These are phyloP conservation scores for Daldinia caldariorum DNA, from an alignment of 495 filamentous ascomycete species.

Conservation along the genomic window DNA sequence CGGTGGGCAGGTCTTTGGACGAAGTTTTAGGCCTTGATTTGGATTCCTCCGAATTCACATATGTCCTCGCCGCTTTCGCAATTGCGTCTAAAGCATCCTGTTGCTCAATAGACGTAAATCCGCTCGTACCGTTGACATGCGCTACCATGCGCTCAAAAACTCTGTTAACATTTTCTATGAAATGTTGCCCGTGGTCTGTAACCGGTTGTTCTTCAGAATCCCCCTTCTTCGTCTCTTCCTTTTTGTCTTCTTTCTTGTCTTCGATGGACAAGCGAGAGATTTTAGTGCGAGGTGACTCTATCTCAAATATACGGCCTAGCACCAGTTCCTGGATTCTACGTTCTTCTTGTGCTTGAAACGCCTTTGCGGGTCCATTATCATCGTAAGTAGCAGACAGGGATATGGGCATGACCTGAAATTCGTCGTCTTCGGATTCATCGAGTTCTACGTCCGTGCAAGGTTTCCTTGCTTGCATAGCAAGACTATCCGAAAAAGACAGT, in stretches of 20 bases:
- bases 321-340: conserved; percentile 64
- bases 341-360: conserved; percentile 58
- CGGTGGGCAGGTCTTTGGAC: neutral
- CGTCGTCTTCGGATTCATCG: conserved; percentile 65
- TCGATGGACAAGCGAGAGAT: conserved; percentile 38
- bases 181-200: conserved; percentile 46
- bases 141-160: conserved; percentile 50
- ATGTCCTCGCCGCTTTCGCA: conserved; percentile 56
- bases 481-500: conserved; percentile 65
- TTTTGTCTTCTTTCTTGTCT: conserved; percentile 47
- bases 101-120: conserved; percentile 40
- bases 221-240: conserved; percentile 31
- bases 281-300: conserved; percentile 51
- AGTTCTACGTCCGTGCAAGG: conserved; percentile 57
- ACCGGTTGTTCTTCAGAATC: conserved; percentile 35
- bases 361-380: conserved; percentile 50
- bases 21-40: conserved; percentile 20
- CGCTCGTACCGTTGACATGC: conserved; percentile 45
- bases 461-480: conserved; percentile 63
- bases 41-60: conserved; percentile 50
- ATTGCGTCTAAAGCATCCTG: conserved; percentile 57
- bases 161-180: conserved; percentile 55
- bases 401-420: conserved; percentile 48
- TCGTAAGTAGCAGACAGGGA: conserved; percentile 35
- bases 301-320: conserved; percentile 63